Evolutionary conservation across 169 alveolate species (phyloP), one percentile per base, ranked within the genome.

Genomic region (Plasmodium chabaudi): DNA sequence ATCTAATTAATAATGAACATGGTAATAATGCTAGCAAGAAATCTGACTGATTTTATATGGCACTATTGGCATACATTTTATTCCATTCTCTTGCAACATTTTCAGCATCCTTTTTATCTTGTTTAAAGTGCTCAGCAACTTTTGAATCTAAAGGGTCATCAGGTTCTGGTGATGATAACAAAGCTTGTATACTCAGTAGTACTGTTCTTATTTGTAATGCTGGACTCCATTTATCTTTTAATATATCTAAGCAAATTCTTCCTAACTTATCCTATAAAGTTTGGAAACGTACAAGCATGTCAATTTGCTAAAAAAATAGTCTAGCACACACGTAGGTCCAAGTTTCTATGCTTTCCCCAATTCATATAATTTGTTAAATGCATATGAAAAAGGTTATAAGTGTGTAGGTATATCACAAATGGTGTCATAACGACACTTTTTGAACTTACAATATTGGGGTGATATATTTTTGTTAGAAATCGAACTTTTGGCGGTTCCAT

Each of bases 161-260:
- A 19, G 99, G 99, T 90, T 98, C 99, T 39, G 99, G 99, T 10
- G 99, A 97, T 59, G 99, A 96, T 67, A 98, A 96, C 69, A 98
- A 95, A 39, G 99, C 99, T 93, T 98, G 99, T 42, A 99, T 98
- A 53, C 99, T 96, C 46, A 98, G 95, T 87, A 99, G 93, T 19
- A 98, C 99, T 9, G 99, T 98, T 88, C 99, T 94, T 27, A 99
- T 98, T 93, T 98, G 99, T 84, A 98, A 95, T 46, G 99, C 99
- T 12, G 99, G 99, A 93, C 99, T 97, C 99, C 99, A 99, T 93
- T 99, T 98, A 93, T 98, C 99, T 94, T 98, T 98, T 90, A 99
- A 93, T 63, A 98, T 97, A 93, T 99, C 99, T 82, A 99, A 94
- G 90, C 99, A 99, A 70, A 99, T 99, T 87, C 99, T 95, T 21